A percentile compares a stretch with the other conserved stretches of the same genome.
Conservation (phyloP, 257 asterid genomes). For the Paraleonurus japonicus region DNA sequence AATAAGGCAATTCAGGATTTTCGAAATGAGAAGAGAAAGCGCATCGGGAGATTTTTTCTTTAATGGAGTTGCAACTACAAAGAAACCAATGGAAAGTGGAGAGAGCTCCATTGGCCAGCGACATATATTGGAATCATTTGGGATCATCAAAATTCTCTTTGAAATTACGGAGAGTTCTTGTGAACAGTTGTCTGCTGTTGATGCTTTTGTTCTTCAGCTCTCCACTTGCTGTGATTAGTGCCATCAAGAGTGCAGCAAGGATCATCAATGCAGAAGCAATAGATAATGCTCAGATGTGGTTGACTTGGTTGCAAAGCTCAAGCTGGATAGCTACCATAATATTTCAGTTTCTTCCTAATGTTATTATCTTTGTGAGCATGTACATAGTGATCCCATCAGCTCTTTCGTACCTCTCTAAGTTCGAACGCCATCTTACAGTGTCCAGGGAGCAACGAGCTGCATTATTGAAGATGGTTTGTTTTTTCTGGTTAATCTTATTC, state of each 20-base stretch:
- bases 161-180: constrained; percentile 71
- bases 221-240: constrained; percentile 88
- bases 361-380: constrained; percentile 92
- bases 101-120: constrained; percentile 95
- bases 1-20: constrained; percentile 94
- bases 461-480: constrained; percentile 91
- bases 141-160: constrained; percentile 88
- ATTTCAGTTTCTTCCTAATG: constrained; percentile 95
- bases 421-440: constrained; percentile 90
- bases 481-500: constrained; percentile 94
- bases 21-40: constrained; percentile 74
- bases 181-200: constrained; percentile 75
- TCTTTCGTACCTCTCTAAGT: constrained; percentile 90
- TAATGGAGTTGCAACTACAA: constrained; percentile 82
- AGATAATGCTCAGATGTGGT: constrained; percentile 89
- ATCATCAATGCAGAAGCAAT: constrained; percentile 95
- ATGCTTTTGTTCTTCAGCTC: constrained; percentile 95
- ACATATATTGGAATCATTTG: constrained; percentile 94
- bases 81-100: constrained; percentile 98
- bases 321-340: constrained; percentile 89
- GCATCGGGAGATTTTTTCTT: constrained; percentile 84
- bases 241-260: constrained; percentile 75
- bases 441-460: constrained; percentile 97
- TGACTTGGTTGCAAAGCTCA: constrained; percentile 93
- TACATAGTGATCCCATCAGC: constrained; percentile 84